phyloP scores from a whole-genome alignment of 441 rosid species.

The Viola pubescens region DNA sequence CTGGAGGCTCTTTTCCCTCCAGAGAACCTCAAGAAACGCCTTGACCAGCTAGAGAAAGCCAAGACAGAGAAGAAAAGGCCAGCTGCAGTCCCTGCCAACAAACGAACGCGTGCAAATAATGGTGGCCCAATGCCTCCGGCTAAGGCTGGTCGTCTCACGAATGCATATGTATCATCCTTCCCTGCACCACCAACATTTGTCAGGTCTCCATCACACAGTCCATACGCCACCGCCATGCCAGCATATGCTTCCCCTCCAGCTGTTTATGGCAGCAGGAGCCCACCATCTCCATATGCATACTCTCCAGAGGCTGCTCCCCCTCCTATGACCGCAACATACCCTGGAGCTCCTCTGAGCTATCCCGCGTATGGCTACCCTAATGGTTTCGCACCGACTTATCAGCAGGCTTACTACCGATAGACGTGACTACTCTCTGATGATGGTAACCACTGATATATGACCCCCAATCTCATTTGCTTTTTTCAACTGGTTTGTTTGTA shows the following conservation, averaged over 20 bases:
- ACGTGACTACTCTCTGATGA: slow-evolving; percentile 49
- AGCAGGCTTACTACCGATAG: slow-evolving; percentile 98
- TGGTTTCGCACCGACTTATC: slow-evolving; percentile 78
- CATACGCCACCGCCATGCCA: slow-evolving; percentile 52
- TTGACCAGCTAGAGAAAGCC: slow-evolving; percentile 86
- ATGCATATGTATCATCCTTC: slow-evolving; percentile 90
- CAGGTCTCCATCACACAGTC: slow-evolving; percentile 74
- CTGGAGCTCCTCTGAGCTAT: slow-evolving; percentile 69
- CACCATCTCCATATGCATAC: slow-evolving; percentile 65
- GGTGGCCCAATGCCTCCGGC: slow-evolving; percentile 99
- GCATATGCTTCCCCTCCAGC: slow-evolving; percentile 65
- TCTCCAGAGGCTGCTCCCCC: slow-evolving; percentile 75
- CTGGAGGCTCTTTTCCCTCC: slow-evolving; percentile 77
- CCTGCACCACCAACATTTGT: slow-evolving; percentile 66
- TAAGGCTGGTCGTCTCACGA: slow-evolving; percentile 85
- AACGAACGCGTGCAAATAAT: slow-evolving; percentile 80
- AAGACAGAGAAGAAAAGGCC: slow-evolving; percentile 86
- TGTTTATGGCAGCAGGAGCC: slow-evolving; percentile 69
- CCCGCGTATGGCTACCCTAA: slow-evolving; percentile 64
- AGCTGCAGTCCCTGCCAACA: slow-evolving; percentile 79
- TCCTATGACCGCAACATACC: slow-evolving; percentile 47
- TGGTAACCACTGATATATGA: slow-evolving; percentile 91
- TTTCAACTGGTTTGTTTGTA: slow-evolving; percentile 54
- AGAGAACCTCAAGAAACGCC: slow-evolving; percentile 91
- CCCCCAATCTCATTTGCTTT: slow-evolving; percentile 38